Percentiles rank a stretch among this genome's conserved stretches.
Conservation (phyloP, 192 early-diverging fungal species). For the Coemansia sp. region DNA sequence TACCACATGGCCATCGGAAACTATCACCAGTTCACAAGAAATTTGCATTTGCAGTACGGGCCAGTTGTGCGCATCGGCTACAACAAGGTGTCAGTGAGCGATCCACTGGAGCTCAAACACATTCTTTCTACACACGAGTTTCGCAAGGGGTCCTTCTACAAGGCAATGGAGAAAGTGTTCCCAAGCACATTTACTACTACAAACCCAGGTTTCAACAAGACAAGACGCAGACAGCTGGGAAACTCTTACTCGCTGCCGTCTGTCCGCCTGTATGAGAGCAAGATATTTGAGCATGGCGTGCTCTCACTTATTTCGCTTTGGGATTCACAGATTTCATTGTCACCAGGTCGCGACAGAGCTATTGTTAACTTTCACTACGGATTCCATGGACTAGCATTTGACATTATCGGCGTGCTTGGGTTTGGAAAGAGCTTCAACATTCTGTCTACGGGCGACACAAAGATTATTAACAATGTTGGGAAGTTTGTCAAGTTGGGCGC, state of each 20-base stretch:
- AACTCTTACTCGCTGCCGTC: constrained; percentile 21
- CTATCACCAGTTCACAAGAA: constrained; percentile 20
- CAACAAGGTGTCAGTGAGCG: constrained; percentile 32
- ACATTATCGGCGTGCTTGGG: constrained; percentile 40
- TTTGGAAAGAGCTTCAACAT: constrained; percentile 40
- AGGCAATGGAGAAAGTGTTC: constrained; percentile 9
- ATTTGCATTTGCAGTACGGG: constrained; percentile 37
- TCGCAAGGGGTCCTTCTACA: constrained; percentile 35
- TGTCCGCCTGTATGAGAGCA: constrained; percentile 17
- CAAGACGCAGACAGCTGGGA: constrained; percentile 31
- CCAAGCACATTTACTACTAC: constrained; percentile 33
- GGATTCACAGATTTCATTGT: constrained; percentile 16
- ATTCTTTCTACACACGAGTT: constrained; percentile 41
- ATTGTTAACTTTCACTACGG: constrained; percentile 40
- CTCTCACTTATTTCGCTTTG: constrained; percentile 24
- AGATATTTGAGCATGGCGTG: constrained; percentile 21
- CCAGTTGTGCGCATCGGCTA: constrained; percentile 38
- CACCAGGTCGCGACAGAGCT: background rate
- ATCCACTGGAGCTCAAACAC: constrained; percentile 14
- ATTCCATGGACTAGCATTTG: constrained; percentile 36
- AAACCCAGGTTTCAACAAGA: constrained; percentile 33
- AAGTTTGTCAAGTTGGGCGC: constrained; percentile 11
- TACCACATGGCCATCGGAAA: constrained; percentile 20
- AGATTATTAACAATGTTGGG: constrained; percentile 20
- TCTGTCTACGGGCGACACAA: constrained; percentile 8